Percentiles rank a stretch among this genome's conserved stretches.
Conservation (phyloP, 2,329 filamentous ascomycete species). For the Cryphonectria naterciae region DNA sequence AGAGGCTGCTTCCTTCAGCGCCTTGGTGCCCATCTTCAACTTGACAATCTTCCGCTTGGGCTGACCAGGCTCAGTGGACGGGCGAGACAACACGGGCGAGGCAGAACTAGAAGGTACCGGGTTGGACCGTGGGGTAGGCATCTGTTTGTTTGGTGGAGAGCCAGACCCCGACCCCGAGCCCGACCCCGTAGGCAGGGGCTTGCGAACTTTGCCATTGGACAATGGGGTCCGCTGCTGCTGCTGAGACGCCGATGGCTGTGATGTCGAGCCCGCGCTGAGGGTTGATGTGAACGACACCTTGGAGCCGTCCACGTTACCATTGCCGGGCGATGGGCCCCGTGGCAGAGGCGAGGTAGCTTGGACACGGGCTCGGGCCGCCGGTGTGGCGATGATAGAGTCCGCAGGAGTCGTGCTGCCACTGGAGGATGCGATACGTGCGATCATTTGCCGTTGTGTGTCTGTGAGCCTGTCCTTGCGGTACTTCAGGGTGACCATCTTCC, state of each 20-base stretch:
- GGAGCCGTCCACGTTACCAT: conserved; percentile 9
- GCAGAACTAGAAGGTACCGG: conserved; percentile 1
- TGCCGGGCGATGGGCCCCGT: conserved; percentile 19
- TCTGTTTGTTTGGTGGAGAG: conserved; percentile 18
- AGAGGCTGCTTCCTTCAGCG: neutral
- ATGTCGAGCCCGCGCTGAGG: conserved; percentile 19
- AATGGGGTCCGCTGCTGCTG: conserved; percentile 24
- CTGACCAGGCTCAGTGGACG: conserved; percentile 13
- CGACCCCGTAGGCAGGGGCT: conserved; percentile 24
- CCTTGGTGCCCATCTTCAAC: conserved; percentile 23
- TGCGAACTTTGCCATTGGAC: conserved; percentile 26
- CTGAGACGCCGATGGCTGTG: conserved; percentile 11
- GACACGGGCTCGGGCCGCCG: conserved; percentile 22
- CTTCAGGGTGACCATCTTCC: conserved; percentile 18
- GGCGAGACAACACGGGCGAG: conserved; percentile 9
- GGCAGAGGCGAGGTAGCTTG: conserved; percentile 21
- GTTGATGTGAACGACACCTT: conserved; percentile 22
- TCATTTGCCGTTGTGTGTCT: conserved; percentile 13
- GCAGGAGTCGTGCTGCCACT: neutral
- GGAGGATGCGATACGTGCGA: conserved; percentile 19
- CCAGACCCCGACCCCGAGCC: conserved; percentile 17
- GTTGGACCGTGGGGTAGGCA: conserved; percentile 7
- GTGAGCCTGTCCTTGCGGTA: conserved; percentile 15
- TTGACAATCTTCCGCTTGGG: conserved; percentile 25
- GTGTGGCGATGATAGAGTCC: conserved; percentile 26